Percentiles rank a stretch among this genome's conserved stretches.
These are phyloP conservation scores for Hyparrhenia diplandra DNA, from an alignment of 176 grass and related monocot species.

Conservation along the genomic window DNA sequence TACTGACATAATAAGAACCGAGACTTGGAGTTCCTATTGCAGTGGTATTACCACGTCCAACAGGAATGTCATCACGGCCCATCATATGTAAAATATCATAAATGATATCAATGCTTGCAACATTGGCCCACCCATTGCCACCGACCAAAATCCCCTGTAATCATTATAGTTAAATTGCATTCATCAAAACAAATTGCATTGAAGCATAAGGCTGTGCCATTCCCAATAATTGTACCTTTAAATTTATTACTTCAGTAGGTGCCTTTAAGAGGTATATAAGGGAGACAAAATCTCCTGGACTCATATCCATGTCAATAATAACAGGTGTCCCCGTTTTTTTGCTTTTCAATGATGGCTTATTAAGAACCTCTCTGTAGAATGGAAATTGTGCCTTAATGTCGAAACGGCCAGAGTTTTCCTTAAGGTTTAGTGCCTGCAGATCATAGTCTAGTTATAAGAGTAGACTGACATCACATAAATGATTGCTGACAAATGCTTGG, in stretches of 20 bases:
- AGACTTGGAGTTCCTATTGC: slow-evolving; percentile 58
- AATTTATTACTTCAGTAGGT: slow-evolving; percentile 60
- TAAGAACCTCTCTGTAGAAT: slow-evolving; percentile 64
- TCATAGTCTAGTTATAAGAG: slow-evolving; percentile 10
- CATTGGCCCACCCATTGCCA: slow-evolving; percentile 77
- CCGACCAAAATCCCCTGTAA: slow-evolving; percentile 73
- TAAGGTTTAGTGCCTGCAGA: slow-evolving; percentile 55
- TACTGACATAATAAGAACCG: slow-evolving; percentile 61
- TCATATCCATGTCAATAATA: slow-evolving; percentile 91
- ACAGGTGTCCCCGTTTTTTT: slow-evolving; percentile 39
- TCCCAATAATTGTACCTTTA: slow-evolving; percentile 51
- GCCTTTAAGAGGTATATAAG: slow-evolving; percentile 90
- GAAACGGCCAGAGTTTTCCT: slow-evolving; percentile 55
- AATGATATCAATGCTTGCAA: slow-evolving; percentile 71
- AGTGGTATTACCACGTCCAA: slow-evolving; percentile 67
- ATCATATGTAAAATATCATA: slow-evolving; percentile 92
- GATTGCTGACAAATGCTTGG: slow-evolving; percentile 4
- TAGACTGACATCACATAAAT: neutral
- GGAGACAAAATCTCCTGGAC: slow-evolving; percentile 78
- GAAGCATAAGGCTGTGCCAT: neutral
- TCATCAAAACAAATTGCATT: neutral
- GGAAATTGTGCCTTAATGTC: slow-evolving; percentile 60
- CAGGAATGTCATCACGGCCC: slow-evolving; percentile 88
- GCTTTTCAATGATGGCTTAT: slow-evolving; percentile 34
- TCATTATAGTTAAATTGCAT: neutral